These are phyloP conservation scores for Batkoa obscura DNA, from an alignment of 371 early-diverging fungal species.

Conservation along the genomic window DNA sequence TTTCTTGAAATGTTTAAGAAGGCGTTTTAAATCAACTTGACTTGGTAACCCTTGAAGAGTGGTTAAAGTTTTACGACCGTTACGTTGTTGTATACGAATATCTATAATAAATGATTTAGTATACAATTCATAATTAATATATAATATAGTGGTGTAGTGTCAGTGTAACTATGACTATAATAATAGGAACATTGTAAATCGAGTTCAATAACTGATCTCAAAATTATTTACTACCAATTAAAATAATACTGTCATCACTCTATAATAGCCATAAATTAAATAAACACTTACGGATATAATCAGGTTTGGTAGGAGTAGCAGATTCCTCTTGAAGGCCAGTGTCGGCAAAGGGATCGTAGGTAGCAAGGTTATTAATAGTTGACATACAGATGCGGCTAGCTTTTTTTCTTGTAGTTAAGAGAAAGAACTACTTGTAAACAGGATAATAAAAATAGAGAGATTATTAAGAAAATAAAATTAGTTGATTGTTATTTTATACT, in stretches of 20 bases:
- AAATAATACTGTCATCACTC: background rate
- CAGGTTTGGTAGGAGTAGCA: background rate
- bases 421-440: too few relatives aligned
- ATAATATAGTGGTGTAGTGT: background rate
- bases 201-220: background rate
- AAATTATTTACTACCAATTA: background rate
- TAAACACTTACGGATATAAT: slow-evolving; percentile 3
- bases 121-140: background rate
- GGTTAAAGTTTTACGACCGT: slow-evolving; percentile 74
- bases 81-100: slow-evolving; percentile 94
- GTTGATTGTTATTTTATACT: too few relatives aligned
- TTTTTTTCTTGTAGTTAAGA: too few relatives aligned
- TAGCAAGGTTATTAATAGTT: background rate
- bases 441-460: too few relatives aligned
- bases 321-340: background rate
- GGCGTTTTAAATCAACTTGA: slow-evolving; percentile 67
- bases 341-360: slow-evolving; percentile 5
- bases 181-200: background rate
- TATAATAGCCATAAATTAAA: background rate
- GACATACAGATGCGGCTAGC: background rate
- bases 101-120: slow-evolving; percentile 21
- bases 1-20: slow-evolving; percentile 91
- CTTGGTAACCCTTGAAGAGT: slow-evolving; percentile 45
- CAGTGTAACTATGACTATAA: slow-evolving; percentile 7
- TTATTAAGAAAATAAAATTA: too few relatives aligned